Conservation (phyloP, 106 monocot species). For the Dioscorea zingiberensis region DNA sequence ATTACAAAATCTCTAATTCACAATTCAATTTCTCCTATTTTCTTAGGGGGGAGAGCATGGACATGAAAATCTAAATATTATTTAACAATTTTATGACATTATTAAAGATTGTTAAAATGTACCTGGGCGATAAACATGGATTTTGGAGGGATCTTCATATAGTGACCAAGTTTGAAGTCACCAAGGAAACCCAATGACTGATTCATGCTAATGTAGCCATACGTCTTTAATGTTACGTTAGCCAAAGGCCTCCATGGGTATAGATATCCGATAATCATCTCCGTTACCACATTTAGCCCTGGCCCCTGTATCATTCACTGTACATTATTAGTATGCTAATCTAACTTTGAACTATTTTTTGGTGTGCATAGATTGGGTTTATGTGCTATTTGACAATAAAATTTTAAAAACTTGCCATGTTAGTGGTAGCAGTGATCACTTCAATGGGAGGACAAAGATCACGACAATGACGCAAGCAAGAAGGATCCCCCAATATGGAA, state of each 20-base stretch:
- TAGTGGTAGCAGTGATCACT: neutral
- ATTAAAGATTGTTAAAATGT: too few species aligned
- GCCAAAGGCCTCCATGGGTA: too few species aligned
- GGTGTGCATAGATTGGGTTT: too few species aligned
- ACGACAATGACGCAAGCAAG: neutral
- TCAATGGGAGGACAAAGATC: neutral
- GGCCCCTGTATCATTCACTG: neutral
- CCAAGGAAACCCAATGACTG: neutral
- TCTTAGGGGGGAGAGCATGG: too few species aligned
- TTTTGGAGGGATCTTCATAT: slow-evolving; percentile 11
- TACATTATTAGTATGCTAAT: too few species aligned
- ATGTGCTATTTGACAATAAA: too few species aligned
- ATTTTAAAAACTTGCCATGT: neutral
- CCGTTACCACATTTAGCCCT: slow-evolving; percentile 1
- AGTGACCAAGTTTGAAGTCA: slow-evolving; percentile 8
- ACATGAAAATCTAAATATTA: too few species aligned
- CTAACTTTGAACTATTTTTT: too few species aligned
- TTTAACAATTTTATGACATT: too few species aligned
- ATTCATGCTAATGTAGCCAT: neutral
- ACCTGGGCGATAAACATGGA: slow-evolving; percentile 7
- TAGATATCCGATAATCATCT: slow-evolving; percentile 1
- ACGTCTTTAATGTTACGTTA: slow-evolving; percentile 1
- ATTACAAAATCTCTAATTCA: too few species aligned
- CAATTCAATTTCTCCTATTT: too few species aligned
- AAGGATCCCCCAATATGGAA: neutral